Base-by-base conservation (phyloP, 2,329 filamentous ascomycete genomes). In the Monilinia fructigena region DNA sequence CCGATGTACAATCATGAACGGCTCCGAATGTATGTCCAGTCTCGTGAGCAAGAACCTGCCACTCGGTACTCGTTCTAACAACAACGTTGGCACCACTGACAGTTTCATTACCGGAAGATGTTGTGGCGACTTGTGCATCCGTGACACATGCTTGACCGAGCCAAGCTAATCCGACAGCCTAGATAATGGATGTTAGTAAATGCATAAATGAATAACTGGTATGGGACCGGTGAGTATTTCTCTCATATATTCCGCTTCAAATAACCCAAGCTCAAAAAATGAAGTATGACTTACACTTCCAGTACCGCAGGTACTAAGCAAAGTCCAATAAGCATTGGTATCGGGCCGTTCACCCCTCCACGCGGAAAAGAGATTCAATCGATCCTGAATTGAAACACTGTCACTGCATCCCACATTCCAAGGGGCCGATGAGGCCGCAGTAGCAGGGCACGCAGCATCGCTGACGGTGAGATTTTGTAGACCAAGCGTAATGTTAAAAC, bases 1-100 rank as follows among this genome's bases (percentile, higher is more conserved):
- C 69, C 0, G 81, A 76, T 3, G 86, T 90, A 78, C 95, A 99
- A 78, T 99, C 95, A 78, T 99, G 95, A 12, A 97, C 92, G 6
- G 94, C 95, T 55, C 94, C 94, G 77, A 97, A 98, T 0, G 93
- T 98, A 77, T 98, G 94, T 1, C 93, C 94, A 3, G 89, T 89
- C 78, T 98, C 94, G 76, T 98, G 94, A 40, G 94, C 94, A 78
- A 98, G 92, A 67, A 98, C 90, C 77, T 97, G 93, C 94, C 94
- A 98, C 76, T 97, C 93, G 3, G 87, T 89, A 28, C 85, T 83
- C 0, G 92, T 96, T 70, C 87, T 87, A 35, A 95, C 88, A 28
- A 99, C 92, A 0, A 99, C 91, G 75, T 97, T 98, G 68, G 94
- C 89, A 42, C 91, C 91, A 26, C 90, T 88, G 40, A 96, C 90